Percentiles rank a stretch among this genome's conserved stretches.
Evolutionary conservation across 1,284 basidiomycete genomes (phyloP).

Genomic region (Heterobasidion annosum): DNA sequence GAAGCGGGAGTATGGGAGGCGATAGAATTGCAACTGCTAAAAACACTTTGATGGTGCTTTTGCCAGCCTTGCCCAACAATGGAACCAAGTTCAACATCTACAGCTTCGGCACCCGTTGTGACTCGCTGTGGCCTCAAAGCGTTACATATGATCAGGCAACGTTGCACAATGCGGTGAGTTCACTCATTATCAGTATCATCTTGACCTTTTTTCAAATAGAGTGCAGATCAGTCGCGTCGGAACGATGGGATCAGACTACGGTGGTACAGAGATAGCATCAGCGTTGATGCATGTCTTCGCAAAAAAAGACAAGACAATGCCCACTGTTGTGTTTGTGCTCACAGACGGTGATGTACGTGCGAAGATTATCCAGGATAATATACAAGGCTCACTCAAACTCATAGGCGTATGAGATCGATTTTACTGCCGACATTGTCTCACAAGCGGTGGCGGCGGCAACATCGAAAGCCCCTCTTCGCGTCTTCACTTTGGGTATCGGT

Average conservation of each 20-base stretch:
- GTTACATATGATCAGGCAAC: slow-evolving; percentile 20
- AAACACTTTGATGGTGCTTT: slow-evolving; percentile 25
- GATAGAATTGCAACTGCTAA: slow-evolving; percentile 30
- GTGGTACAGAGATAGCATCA: slow-evolving; percentile 36
- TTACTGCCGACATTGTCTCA: slow-evolving; percentile 18
- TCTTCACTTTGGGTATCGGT: slow-evolving; percentile 53
- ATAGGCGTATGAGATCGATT: slow-evolving; percentile 19
- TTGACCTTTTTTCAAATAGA: slow-evolving; percentile 1
- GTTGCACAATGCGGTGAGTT: slow-evolving; percentile 30
- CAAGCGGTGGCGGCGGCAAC: not conserved
- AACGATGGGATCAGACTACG: slow-evolving; percentile 30
- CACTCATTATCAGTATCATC: not conserved
- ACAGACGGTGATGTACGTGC: slow-evolving; percentile 39
- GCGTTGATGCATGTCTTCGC: slow-evolving; percentile 28
- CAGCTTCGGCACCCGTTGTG: slow-evolving; percentile 30
- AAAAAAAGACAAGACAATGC: slow-evolving; percentile 20
- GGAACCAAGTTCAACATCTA: slow-evolving; percentile 39
- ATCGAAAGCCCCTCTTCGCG: slow-evolving; percentile 25
- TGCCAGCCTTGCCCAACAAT: slow-evolving; percentile 28
- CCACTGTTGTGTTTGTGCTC: slow-evolving; percentile 40
- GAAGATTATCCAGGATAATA: not conserved
- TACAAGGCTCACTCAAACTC: not conserved
- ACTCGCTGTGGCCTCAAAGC: slow-evolving; percentile 28
- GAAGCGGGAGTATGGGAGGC: slow-evolving; percentile 36
- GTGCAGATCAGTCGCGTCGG: slow-evolving; percentile 21